These are phyloP conservation scores for Anisodus acutangulus DNA, from an alignment of 257 asterid species.

Conservation along the genomic window DNA sequence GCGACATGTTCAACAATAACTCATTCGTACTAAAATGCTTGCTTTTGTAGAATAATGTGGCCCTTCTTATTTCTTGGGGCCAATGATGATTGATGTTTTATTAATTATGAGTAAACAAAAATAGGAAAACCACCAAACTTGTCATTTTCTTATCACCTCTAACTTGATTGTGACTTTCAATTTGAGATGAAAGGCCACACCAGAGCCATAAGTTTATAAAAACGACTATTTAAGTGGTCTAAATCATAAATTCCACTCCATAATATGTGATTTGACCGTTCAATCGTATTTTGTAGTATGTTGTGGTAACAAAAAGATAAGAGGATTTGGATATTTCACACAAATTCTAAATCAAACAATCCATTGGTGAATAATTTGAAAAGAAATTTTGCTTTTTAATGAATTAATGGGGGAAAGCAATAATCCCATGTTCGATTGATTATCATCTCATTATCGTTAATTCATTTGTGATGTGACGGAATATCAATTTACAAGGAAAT, in stretches of 20 bases:
- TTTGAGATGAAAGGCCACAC: background rate
- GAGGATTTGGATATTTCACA: background rate
- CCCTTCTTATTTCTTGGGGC: conserved; percentile 6
- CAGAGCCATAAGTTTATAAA: background rate
- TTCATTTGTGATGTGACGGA: background rate
- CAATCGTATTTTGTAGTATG: background rate
- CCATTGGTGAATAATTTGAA: background rate
- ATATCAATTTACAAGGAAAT: background rate
- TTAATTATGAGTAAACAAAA: background rate
- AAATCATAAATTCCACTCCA: background rate
- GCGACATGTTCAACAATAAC: background rate
- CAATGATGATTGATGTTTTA: background rate
- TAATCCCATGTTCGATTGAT: background rate
- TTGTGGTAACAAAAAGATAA: too few species aligned
- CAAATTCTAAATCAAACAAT: background rate
- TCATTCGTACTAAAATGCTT: background rate
- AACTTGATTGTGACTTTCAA: background rate
- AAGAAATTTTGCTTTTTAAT: background rate
- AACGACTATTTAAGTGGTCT: background rate
- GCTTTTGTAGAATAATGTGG: background rate
- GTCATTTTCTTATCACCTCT: conserved; percentile 10
- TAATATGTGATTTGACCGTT: background rate
- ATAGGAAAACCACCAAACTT: conserved; percentile 16
- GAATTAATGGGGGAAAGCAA: background rate
- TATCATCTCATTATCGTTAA: background rate